Percentiles rank a stretch among this genome's conserved stretches.
These are phyloP conservation scores for Dipteronia sinensis DNA, from an alignment of 345 rosid genomes.

Conservation along the genomic window DNA sequence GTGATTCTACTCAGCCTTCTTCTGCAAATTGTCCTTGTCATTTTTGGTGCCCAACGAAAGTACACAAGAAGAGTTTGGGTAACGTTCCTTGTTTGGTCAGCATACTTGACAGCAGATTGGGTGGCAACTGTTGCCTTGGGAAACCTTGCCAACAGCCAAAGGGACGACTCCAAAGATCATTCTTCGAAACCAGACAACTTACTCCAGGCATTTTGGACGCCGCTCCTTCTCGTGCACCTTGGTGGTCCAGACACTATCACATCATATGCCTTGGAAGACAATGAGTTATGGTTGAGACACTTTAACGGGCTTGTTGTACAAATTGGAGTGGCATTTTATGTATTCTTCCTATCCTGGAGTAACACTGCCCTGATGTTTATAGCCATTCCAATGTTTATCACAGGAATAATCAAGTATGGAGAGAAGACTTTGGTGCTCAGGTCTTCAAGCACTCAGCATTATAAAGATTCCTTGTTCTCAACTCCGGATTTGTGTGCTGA, in stretches of 20 bases:
- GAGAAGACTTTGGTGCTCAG: conserved; percentile 10
- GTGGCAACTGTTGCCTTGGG: conserved; percentile 18
- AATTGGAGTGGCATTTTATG: conserved; percentile 24
- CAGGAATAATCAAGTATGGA: conserved; percentile 16
- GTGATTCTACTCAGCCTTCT: conserved; percentile 19
- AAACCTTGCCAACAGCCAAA: background rate
- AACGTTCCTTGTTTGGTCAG: conserved; percentile 12
- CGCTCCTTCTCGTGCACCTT: conserved; percentile 41
- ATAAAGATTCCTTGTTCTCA: no score
- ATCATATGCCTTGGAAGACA: conserved; percentile 45
- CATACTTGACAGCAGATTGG: conserved; percentile 23
- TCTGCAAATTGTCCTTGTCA: conserved; percentile 14
- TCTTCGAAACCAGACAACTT: no score
- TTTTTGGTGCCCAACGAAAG: background rate
- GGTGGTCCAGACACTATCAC: conserved; percentile 52
- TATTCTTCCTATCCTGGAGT: conserved; percentile 19
- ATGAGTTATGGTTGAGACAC: conserved; percentile 40
- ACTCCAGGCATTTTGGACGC: conserved; percentile 33
- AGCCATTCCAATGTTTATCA: conserved; percentile 8
- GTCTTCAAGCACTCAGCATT: background rate
- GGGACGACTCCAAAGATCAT: background rate
- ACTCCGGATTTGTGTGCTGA: no score
- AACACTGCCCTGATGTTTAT: conserved; percentile 16
- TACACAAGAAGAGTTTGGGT: background rate
- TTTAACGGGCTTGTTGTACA: conserved; percentile 33